Conservation (phyloP, 805 yeast species). For the Spencermartinsiella europaea region DNA sequence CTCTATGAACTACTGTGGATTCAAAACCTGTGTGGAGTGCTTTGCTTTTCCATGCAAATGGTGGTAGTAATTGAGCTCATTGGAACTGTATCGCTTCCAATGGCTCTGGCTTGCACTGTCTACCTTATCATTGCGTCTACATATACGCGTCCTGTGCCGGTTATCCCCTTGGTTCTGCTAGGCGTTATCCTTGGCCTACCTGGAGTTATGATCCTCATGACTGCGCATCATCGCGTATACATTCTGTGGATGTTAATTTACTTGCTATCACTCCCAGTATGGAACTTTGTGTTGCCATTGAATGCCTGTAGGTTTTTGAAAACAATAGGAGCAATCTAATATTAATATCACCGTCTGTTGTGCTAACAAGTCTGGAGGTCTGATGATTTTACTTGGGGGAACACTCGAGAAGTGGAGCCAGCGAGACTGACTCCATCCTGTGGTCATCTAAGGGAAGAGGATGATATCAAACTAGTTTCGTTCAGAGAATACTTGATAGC, state of each 20-base stretch:
- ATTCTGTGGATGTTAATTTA: slow-evolving; percentile 76
- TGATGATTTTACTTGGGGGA: slow-evolving; percentile 97
- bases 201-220: slow-evolving; percentile 71
- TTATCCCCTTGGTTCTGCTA: slow-evolving; percentile 68
- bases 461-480: neutral
- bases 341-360: neutral
- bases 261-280: slow-evolving; percentile 77
- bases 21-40: slow-evolving; percentile 86
- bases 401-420: slow-evolving; percentile 70
- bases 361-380: slow-evolving; percentile 61
- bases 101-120: slow-evolving; percentile 76
- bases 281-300: slow-evolving; percentile 85
- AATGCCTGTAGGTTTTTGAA: slow-evolving; percentile 50
- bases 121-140: slow-evolving; percentile 73
- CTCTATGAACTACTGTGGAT: slow-evolving; percentile 81
- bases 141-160: slow-evolving; percentile 69
- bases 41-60: slow-evolving; percentile 93
- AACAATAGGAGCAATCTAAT: neutral
- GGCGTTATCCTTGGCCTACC: slow-evolving; percentile 82
- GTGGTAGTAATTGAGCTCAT: slow-evolving; percentile 76
- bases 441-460: neutral
- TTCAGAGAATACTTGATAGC: neutral
- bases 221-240: slow-evolving; percentile 65
- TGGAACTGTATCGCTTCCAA: slow-evolving; percentile 85
- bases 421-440: neutral